phyloP scores from a whole-genome alignment of 2,329 filamentous ascomycete species.

The Cordyceps farinosa region DNA sequence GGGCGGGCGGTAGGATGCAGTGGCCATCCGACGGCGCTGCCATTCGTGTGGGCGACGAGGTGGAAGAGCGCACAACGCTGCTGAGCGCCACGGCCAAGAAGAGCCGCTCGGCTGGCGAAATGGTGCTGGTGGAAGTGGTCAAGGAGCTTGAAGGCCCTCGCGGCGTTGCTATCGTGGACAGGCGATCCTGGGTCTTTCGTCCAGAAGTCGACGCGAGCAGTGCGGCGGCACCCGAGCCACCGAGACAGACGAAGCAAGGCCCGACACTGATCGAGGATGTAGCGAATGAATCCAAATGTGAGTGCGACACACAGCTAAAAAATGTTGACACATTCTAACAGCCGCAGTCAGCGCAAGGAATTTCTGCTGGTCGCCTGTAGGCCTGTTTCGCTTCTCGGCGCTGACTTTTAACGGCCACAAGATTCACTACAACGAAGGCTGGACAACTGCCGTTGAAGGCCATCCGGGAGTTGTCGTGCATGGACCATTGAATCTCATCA shows the following conservation, averaged over 20 bases:
- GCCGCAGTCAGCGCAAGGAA: slow-evolving; percentile 23
- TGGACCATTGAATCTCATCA: slow-evolving; percentile 71
- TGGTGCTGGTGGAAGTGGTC: slow-evolving; percentile 63
- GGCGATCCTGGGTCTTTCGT: slow-evolving; percentile 48
- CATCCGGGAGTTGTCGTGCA: slow-evolving; percentile 74
- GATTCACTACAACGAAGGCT: slow-evolving; percentile 74
- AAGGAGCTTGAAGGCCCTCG: slow-evolving; percentile 53
- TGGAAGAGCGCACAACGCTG: slow-evolving; percentile 54
- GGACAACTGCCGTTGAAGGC: slow-evolving; percentile 62
- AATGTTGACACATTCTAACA: neutral
- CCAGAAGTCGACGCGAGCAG: slow-evolving; percentile 30
- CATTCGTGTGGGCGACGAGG: slow-evolving; percentile 52
- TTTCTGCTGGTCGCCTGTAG: slow-evolving; percentile 43
- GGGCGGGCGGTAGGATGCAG: slow-evolving; percentile 59
- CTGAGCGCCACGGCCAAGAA: slow-evolving; percentile 52
- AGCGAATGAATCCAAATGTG: slow-evolving; percentile 21
- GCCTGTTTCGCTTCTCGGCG: slow-evolving; percentile 77
- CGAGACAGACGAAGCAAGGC: slow-evolving; percentile 8
- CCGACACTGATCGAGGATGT: slow-evolving; percentile 22
- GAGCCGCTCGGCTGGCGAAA: slow-evolving; percentile 53
- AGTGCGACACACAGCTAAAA: neutral
- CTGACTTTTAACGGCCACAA: slow-evolving; percentile 83
- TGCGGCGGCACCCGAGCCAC: slow-evolving; percentile 17
- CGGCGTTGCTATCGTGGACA: slow-evolving; percentile 52
- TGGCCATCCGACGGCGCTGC: slow-evolving; percentile 36